Evolutionary conservation across 1,139 yeast species (phyloP), one percentile per base, ranked within the genome.

Genomic region (Taphrina betulina): DNA sequence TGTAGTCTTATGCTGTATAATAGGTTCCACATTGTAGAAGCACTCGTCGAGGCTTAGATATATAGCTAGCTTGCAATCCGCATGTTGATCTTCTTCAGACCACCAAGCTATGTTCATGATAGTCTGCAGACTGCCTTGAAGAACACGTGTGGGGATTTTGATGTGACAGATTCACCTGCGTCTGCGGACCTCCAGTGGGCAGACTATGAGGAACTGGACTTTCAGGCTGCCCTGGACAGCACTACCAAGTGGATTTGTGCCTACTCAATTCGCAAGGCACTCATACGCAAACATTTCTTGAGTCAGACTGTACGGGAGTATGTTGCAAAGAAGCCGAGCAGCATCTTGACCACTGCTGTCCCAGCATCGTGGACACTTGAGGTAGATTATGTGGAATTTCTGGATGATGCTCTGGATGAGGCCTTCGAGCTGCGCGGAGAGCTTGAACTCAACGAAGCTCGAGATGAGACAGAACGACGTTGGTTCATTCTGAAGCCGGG

Each of bases 301-400:
- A 80, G 95, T 17, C 84, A 88, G 64, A 86, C 95, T 0, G 78
- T 92, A 20, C 84, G 80, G 50, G 79, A 81, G 61, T 90, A 78
- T 65, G 73, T 75, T 3, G 87, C 84, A 19, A 92, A 92, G 67
- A 71, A 88, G 65, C 95, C 96, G 0, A 68, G 72, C 0, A 82
- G 92, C 2, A 72, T 81, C 1, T 73, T 92, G 56, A 72, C 69
- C 1, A 63, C 63, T 0, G 81, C 95, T 1, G 81, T 80, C 58
- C 94, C 96, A 0, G 86, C 81, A 57, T 78, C 92, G 2, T 88
- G 75, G 70, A 83, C 82, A 58, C 73, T 92, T 35, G 96, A 92
- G 66, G 80, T 92, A n/a, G 97, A 92, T 66, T 92, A 87, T 69
- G 97, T 97, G 0, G 98, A 92, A 68, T 92, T 92, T 65, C 73